Percentiles rank a stretch among this genome's conserved stretches.
phyloP scores from a whole-genome alignment of 306 rosid genomes.

The Pterocarpus santalinus region DNA sequence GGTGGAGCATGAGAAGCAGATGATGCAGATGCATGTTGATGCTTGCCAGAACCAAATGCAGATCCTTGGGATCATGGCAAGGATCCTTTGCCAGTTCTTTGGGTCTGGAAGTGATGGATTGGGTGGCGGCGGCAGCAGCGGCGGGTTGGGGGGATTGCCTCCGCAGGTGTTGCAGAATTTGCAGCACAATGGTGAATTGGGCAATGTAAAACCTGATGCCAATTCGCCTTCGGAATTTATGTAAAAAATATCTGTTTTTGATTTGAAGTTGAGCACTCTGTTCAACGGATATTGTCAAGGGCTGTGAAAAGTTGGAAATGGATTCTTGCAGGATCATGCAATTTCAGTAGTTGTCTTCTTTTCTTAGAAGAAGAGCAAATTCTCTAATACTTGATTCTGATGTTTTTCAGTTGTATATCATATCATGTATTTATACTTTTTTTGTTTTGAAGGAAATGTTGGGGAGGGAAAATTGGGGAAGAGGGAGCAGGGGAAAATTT shows the following conservation, averaged over 20 bases:
- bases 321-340: conserved; percentile 24
- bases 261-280: background rate
- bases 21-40: conserved; percentile 91
- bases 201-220: conserved; percentile 75
- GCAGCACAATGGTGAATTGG: conserved; percentile 79
- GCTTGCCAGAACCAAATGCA: conserved; percentile 94
- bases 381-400: conserved; percentile 18
- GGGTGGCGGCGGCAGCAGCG: conserved; percentile 51
- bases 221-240: conserved; percentile 90
- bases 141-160: conserved; percentile 72
- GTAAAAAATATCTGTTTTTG: conserved; percentile 47
- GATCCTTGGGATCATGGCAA: conserved; percentile 78
- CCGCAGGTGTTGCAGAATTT: conserved; percentile 82
- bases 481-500: background rate
- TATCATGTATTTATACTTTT: background rate
- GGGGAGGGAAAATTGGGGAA: background rate
- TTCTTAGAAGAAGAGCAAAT: background rate
- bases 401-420: conserved; percentile 38
- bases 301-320: conserved; percentile 11
- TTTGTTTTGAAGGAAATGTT: background rate
- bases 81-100: conserved; percentile 79
- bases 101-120: conserved; percentile 79
- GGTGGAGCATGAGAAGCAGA: conserved; percentile 88
- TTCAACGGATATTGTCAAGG: conserved; percentile 33
- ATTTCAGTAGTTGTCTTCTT: conserved; percentile 6